A percentile compares a stretch with the other conserved stretches of the same genome.
These are phyloP conservation scores for Leccinum aurantiacum DNA, from an alignment of 768 basidiomycete species.

Conservation along the genomic window DNA sequence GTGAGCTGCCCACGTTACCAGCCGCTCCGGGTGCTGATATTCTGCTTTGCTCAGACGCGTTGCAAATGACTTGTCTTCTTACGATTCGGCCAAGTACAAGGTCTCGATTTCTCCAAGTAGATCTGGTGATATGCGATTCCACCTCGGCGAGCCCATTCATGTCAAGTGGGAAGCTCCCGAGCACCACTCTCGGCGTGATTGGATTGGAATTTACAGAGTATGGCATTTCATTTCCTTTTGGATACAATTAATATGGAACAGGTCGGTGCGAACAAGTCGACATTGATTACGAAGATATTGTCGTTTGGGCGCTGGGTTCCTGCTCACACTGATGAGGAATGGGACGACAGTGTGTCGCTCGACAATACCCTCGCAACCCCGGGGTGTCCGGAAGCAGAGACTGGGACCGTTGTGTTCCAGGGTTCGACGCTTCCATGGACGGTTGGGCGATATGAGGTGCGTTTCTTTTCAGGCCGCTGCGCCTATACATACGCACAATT, in stretches of 20 bases:
- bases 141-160: constrained; percentile 86
- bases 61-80: constrained; percentile 75
- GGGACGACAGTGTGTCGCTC: constrained; percentile 83
- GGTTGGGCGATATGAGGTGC: constrained; percentile 77
- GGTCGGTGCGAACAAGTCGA: constrained; percentile 87
- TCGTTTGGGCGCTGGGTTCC: constrained; percentile 93
- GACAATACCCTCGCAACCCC: constrained; percentile 39
- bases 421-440: constrained; percentile 84
- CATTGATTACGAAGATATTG: constrained; percentile 77
- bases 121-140: constrained; percentile 61
- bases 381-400: constrained; percentile 45
- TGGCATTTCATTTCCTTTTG: constrained; percentile 12
- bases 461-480: background rate
- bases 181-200: constrained; percentile 87
- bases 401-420: constrained; percentile 72
- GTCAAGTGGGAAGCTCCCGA: constrained; percentile 86
- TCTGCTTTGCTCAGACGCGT: constrained; percentile 54
- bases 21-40: constrained; percentile 1
- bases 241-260: constrained; percentile 26
- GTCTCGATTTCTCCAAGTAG: constrained; percentile 56
- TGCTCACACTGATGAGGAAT: constrained; percentile 79
- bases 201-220: constrained; percentile 93
- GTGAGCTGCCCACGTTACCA: constrained; percentile 45
- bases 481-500: background rate
- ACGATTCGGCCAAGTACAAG: constrained; percentile 79